Evolutionary conservation across 2,329 filamentous ascomycete genomes (phyloP).

Genomic region (Fusarium nematophilum): DNA sequence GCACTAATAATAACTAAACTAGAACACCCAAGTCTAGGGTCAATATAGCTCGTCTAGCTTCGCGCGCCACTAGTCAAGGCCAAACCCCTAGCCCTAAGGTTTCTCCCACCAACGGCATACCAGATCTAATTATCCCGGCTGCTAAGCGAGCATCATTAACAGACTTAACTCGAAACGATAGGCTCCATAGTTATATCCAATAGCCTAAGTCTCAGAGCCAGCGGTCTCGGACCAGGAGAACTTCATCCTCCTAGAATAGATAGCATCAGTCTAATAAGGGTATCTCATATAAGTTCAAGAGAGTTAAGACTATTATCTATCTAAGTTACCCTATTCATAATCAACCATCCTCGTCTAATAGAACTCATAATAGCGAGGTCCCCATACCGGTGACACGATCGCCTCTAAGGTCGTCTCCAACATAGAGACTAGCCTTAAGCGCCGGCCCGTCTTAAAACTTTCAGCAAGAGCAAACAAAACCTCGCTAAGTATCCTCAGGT

Average conservation of each 20-base stretch:
- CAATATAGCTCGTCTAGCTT: conserved; percentile 2
- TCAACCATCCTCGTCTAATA: background rate
- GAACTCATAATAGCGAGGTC: background rate
- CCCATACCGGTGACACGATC: background rate
- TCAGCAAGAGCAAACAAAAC: too few species aligned
- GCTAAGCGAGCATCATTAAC: conserved; percentile 14
- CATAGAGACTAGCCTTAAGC: background rate
- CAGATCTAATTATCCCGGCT: background rate
- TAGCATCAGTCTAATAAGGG: background rate
- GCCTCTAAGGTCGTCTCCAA: background rate
- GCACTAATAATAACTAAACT: background rate
- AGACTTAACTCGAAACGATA: conserved; percentile 28
- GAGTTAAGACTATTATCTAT: background rate
- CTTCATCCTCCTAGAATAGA: background rate
- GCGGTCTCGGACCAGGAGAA: conserved; percentile 1
- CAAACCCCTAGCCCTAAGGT: conserved; percentile 19
- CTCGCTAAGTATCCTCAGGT: too few species aligned
- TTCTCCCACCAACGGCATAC: background rate
- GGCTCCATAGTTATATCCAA: conserved; percentile 14
- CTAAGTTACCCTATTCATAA: conserved; percentile 7
- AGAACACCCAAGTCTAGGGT: conserved; percentile 1
- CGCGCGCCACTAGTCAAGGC: conserved; percentile 24
- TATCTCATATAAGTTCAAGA: background rate
- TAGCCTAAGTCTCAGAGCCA: background rate
- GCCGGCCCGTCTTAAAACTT: too few species aligned